Evolutionary conservation across 345 rosid genomes (phyloP), one percentile per base, ranked within the genome.

Genomic region (Lepidium didymum): DNA sequence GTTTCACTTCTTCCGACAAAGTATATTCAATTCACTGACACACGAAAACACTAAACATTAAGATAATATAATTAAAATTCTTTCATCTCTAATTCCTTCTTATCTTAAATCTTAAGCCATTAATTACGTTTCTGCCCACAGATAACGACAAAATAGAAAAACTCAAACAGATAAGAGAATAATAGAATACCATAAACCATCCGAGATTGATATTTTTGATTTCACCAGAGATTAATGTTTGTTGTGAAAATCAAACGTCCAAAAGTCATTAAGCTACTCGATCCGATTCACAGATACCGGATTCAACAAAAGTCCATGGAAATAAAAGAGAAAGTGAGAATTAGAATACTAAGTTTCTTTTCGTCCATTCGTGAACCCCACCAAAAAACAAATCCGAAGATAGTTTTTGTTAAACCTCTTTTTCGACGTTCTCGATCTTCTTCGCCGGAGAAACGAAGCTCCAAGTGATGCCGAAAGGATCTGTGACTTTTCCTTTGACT

Each of bases 401-500:
- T 51, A 40, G 41, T 38, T 37, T 7, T 1, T 29, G 7, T 61
- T 73, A 85, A n/a, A 83, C 90, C 58, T 81, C 69, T 29, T 68
- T 52, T 3, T 51, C 69, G n/a, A 50, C n/a, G 5, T 25, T 35
- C 19, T 41, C 61, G 8, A 44, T 35, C 74, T 74, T 72, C 73
- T 75, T 75, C 40, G 70, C 74, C 2, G 92, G 79, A 31, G 89
- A 58, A 68, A 79, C 74, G 51, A 94, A 69, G 65, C 73, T 46
- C 99, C 99, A 94, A 5, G 80, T 78, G 66, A 77, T 80, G 3
- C 99, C 97, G 37, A 83, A 89, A 0, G 97, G 96, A 50, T 94
- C 99, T 80, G 83, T 86, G 5, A 91, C 79, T 78, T 82, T 86
- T 0, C 85, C 88, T 66, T 81, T 82, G 59, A 83, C 7, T 29